Conservation (phyloP, 306 rosid genomes). For the Crotalaria pallida region DNA sequence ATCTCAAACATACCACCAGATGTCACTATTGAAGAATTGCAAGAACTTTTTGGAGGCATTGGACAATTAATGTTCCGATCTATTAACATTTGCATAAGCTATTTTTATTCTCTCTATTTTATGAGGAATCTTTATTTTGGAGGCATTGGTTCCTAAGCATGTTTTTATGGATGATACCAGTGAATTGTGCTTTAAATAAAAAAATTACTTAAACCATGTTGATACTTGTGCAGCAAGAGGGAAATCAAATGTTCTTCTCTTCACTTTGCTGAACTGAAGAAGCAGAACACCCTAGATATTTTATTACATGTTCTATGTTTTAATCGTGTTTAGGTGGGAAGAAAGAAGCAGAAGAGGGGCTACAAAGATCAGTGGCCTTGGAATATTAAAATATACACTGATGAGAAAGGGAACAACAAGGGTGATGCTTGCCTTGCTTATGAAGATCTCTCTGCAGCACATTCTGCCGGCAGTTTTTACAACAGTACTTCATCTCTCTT, state of each 20-base stretch:
- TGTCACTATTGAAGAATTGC: slow-evolving; percentile 81
- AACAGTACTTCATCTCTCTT: slow-evolving; percentile 46
- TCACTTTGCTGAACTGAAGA: background rate
- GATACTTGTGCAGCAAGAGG: background rate
- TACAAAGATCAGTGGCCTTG: slow-evolving; percentile 99
- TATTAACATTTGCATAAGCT: slow-evolving; percentile 24
- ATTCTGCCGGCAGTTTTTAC: slow-evolving; percentile 88
- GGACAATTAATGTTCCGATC: slow-evolving; percentile 74
- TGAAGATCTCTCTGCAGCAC: slow-evolving; percentile 97
- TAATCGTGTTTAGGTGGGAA: slow-evolving; percentile 62
- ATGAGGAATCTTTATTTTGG: background rate
- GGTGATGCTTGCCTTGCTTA: slow-evolving; percentile 91
- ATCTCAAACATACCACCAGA: slow-evolving; percentile 91
- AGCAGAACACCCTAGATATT: background rate
- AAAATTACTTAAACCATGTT: background rate
- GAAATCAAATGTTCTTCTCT: background rate
- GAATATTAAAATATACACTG: slow-evolving; percentile 88
- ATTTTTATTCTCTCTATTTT: background rate
- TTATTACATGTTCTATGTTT: background rate
- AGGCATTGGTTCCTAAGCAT: background rate
- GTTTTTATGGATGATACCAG: background rate
- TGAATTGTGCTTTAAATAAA: background rate
- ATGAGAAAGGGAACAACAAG: slow-evolving; percentile 86
- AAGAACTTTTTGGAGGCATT: slow-evolving; percentile 95
- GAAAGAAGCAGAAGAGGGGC: slow-evolving; percentile 97